These are phyloP conservation scores for Santalum album DNA, from an alignment of 164 flowering plant genomes.

Conservation along the genomic window DNA sequence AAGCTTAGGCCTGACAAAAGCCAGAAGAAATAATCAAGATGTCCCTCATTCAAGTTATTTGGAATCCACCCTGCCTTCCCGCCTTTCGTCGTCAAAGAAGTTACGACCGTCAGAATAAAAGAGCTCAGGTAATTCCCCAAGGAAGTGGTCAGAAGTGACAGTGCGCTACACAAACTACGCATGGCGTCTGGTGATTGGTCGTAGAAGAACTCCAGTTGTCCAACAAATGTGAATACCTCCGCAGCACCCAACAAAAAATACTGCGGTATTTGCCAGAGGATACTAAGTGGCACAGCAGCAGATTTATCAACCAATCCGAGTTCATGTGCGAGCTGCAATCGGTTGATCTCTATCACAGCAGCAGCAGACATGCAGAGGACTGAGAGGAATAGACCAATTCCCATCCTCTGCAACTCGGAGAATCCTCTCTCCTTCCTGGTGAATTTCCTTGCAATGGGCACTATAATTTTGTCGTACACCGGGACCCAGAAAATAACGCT, in stretches of 20 bases:
- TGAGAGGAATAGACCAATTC: slow-evolving; percentile 75
- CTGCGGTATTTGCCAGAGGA: slow-evolving; percentile 77
- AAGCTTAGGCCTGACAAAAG: slow-evolving; percentile 61
- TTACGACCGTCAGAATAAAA: slow-evolving; percentile 48
- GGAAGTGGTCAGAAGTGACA: slow-evolving; percentile 44
- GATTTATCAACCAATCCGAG: slow-evolving; percentile 34
- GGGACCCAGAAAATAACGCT: slow-evolving; percentile 90
- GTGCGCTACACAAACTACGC: slow-evolving; percentile 65
- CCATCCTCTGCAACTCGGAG: slow-evolving; percentile 78
- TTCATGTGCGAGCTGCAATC: slow-evolving; percentile 44
- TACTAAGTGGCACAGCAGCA: slow-evolving; percentile 48
- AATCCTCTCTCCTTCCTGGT: slow-evolving; percentile 78
- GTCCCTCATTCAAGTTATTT: slow-evolving; percentile 58
- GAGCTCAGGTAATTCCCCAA: slow-evolving; percentile 66
- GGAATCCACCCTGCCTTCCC: slow-evolving; percentile 68
- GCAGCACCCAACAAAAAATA: slow-evolving; percentile 67
- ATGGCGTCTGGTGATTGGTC: slow-evolving; percentile 78
- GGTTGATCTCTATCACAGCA: slow-evolving; percentile 61
- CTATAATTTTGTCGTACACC: slow-evolving; percentile 56
- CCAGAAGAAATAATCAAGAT: slow-evolving; percentile 71
- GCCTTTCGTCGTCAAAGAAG: slow-evolving; percentile 37
- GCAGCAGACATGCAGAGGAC: slow-evolving; percentile 68
- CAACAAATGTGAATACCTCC: slow-evolving; percentile 55
- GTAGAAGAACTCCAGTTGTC: slow-evolving; percentile 75
- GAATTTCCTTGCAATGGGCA: slow-evolving; percentile 64